phyloP scores from a whole-genome alignment of 2,329 filamentous ascomycete genomes.

The Rhytidhysteron rufulum region DNA sequence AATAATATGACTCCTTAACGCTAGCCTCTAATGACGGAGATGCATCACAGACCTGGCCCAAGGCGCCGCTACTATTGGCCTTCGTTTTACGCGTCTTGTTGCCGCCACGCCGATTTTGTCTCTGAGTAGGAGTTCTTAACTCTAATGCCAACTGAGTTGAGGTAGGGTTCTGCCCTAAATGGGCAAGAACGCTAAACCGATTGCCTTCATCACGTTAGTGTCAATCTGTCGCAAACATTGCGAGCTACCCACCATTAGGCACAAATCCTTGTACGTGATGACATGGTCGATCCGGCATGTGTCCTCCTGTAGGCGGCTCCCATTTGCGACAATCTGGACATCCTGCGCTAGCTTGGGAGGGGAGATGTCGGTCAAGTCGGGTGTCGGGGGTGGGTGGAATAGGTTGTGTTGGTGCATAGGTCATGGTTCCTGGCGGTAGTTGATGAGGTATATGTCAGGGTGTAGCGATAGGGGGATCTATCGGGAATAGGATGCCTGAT shows the following conservation, averaged over 20 bases:
- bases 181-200: conserved; percentile 23
- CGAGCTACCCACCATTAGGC: conserved; percentile 16
- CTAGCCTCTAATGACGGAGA: background rate
- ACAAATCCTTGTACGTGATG: conserved; percentile 16
- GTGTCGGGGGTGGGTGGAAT: background rate
- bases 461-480: too few species aligned
- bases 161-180: conserved; percentile 14
- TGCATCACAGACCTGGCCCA: background rate
- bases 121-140: too few species aligned
- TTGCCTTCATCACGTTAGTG: conserved; percentile 17
- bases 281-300: too few species aligned
- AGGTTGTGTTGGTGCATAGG: background rate
- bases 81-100: conserved; percentile 17
- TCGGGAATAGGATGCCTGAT: too few species aligned
- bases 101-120: too few species aligned
- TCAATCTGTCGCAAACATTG: too few species aligned
- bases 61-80: too few species aligned
- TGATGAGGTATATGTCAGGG: too few species aligned
- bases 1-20: too few species aligned
- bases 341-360: conserved; percentile 2
- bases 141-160: conserved; percentile 19
- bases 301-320: background rate
- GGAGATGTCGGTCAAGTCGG: conserved; percentile 2
- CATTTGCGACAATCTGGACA: conserved; percentile 11
- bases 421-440: too few species aligned